Conservation (phyloP, 441 rosid genomes). For the Biscutella laevigata region DNA sequence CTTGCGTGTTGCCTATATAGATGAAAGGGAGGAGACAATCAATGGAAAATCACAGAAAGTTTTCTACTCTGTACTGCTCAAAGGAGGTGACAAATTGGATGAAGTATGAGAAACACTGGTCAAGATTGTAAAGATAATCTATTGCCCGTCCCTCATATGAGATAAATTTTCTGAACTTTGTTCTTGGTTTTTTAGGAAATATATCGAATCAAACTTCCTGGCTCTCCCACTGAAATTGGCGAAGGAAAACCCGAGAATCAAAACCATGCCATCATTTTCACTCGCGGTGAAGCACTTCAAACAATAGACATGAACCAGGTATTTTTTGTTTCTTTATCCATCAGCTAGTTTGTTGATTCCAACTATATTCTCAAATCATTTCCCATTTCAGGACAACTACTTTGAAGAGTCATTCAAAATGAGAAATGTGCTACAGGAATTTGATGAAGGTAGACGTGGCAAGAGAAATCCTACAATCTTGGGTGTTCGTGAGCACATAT, state of each 20-base stretch:
- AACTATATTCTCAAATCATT: conserved; percentile 7
- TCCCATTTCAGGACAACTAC: conserved; percentile 99
- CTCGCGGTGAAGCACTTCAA: conserved; percentile 92
- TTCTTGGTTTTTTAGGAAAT: conserved; percentile 49
- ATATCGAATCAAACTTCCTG: conserved; percentile 81
- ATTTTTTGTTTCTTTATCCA: conserved; percentile 8
- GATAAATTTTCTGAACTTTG: too few relatives aligned
- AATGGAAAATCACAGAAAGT: conserved; percentile 63
- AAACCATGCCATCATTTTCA: conserved; percentile 77
- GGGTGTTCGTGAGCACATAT: conserved; percentile 92
- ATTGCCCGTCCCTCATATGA: background rate
- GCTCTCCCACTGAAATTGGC: conserved; percentile 71
- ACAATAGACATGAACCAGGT: conserved; percentile 97
- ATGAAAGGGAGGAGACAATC: conserved; percentile 87
- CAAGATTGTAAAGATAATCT: background rate
- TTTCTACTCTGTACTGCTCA: conserved; percentile 81
- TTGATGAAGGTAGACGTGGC: conserved; percentile 86
- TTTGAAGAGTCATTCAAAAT: conserved; percentile 95
- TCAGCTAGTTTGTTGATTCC: conserved; percentile 15
- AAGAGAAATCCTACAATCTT: conserved; percentile 80
- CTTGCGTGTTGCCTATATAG: conserved; percentile 92
- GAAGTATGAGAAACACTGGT: conserved; percentile 43
- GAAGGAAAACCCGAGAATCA: conserved; percentile 98
- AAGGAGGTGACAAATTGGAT: conserved; percentile 80
- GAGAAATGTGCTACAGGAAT: conserved; percentile 91